phyloP scores from a whole-genome alignment of 2,329 filamentous ascomycete genomes.

The Cladosporium halotolerans region DNA sequence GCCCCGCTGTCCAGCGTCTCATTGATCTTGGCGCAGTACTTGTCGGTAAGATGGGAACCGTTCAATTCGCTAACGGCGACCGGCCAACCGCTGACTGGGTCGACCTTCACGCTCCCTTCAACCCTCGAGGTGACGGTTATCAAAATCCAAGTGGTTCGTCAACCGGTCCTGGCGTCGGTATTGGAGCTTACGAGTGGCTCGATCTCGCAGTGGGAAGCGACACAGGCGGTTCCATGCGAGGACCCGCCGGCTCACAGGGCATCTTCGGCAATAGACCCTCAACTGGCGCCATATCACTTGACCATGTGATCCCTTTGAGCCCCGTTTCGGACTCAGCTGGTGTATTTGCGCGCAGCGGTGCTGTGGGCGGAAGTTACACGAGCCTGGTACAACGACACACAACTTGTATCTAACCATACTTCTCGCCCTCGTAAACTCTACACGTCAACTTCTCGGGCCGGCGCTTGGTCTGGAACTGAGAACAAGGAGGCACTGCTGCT shows the following conservation, averaged over 20 bases:
- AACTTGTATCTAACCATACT: background rate
- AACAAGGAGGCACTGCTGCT: background rate
- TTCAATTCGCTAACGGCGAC: constrained; percentile 15
- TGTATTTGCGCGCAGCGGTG: background rate
- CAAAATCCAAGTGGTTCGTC: constrained; percentile 35
- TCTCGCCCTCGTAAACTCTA: background rate
- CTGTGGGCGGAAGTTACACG: background rate
- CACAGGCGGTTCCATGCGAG: background rate
- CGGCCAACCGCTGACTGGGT: constrained; percentile 24
- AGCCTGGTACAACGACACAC: background rate
- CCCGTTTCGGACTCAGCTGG: background rate
- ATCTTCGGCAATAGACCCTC: background rate
- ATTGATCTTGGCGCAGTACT: background rate
- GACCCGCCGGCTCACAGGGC: background rate
- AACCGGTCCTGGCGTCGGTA: constrained; percentile 35
- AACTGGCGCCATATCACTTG: background rate
- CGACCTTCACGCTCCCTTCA: constrained; percentile 36
- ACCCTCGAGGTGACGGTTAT: constrained; percentile 44
- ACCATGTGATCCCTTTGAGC: background rate
- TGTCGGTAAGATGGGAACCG: background rate
- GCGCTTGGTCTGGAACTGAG: background rate
- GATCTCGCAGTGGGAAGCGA: background rate
- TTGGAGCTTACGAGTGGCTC: constrained; percentile 20
- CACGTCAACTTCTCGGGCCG: background rate
- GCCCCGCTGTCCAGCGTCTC: background rate